phyloP scores from a whole-genome alignment of 1,284 basidiomycete species.

The Trametes versicolor region DNA sequence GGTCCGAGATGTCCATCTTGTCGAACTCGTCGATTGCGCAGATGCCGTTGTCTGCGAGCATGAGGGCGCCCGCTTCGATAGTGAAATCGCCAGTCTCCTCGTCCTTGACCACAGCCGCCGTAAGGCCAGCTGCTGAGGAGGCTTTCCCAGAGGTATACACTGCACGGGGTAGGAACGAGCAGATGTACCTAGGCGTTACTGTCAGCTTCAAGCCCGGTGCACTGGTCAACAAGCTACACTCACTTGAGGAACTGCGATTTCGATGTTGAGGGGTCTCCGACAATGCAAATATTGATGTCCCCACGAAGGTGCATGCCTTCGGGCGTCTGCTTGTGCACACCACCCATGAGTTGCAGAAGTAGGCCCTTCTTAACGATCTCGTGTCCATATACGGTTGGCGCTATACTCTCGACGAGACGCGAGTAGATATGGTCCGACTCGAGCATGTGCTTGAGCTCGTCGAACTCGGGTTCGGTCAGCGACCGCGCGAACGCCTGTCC shows the following conservation, averaged over 20 bases:
- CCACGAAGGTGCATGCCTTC: constrained; percentile 98
- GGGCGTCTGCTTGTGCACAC: constrained; percentile 95
- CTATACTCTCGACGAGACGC: constrained; percentile 93
- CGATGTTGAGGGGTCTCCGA: constrained; percentile 96
- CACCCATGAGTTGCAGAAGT: constrained; percentile 98
- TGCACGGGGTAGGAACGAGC: constrained; percentile 97
- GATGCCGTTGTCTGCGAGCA: constrained; percentile 99
- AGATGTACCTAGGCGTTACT: constrained; percentile 80
- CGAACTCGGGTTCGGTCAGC: constrained; percentile 93
- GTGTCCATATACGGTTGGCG: constrained; percentile 98
- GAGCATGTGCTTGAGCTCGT: constrained; percentile 95
- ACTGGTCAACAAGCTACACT: constrained; percentile 39
- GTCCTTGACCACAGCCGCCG: constrained; percentile 97
- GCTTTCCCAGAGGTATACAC: constrained; percentile 99
- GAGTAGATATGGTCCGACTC: constrained; percentile 94
- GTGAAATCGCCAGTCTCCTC: constrained; percentile 99
- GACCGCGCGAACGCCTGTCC: constrained; percentile 86
- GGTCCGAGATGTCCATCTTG: constrained; percentile 99
- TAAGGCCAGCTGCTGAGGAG: constrained; percentile 98
- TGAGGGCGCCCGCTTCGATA: constrained; percentile 98
- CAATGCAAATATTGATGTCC: constrained; percentile 98
- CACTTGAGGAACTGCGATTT: constrained; percentile 99
- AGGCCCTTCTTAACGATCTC: constrained; percentile 99
- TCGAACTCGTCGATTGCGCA: constrained; percentile 99
- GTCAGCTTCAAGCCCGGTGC: neutral